Base-by-base conservation (phyloP, 2,329 filamentous ascomycete species). In the Xylaria sp. region DNA sequence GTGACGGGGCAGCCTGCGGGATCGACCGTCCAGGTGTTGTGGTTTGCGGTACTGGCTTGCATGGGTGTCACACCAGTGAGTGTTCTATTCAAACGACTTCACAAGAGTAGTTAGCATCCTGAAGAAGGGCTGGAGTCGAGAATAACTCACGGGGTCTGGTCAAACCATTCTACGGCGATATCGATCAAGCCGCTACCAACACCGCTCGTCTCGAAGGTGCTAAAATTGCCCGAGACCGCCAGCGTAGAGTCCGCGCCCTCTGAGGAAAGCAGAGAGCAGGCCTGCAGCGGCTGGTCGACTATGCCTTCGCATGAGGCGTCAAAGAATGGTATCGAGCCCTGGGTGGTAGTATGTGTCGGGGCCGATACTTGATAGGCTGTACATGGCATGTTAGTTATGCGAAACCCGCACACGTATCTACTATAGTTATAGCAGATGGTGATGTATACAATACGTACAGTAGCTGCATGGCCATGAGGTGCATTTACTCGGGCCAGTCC, bases 151-250 rank as follows among this genome's bases (percentile, higher is more conserved):
- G 55, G 54, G 11, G 31, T 33, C 35, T 54, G 49, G 23, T 65
- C 64, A 11, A 61, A 10, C 62, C 62, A 68, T n/a, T 41, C 51
- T 10, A 53, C 62, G 3, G 49, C 41, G 35, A 68, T 46, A 23
- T 55, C 55, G 11, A 68, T 62, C 38, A 67, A 23, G 13, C 66
- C 66, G 3, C n/a, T 43, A 0, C 66, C 66, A 9, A 67, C 66
- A 23, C 66, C 66, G 43, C 66, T 68, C 21, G 62, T 65, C 58
- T 68, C 64, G 19, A 29, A 68, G 8, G 66, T 61, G 60, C 66
- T 68, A 37, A 68, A 67, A 46, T 68, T 68, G n/a, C 66, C 66
- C 17, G 53, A 44, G 4, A 67, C 35, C 15, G 54, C 41, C 21
- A 31, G 19, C 10, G 21, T 5, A 2, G 38, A 11, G 46, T 4